phyloP scores from a whole-genome alignment of 495 filamentous ascomycete genomes.

The Talaromyces adpressus region DNA sequence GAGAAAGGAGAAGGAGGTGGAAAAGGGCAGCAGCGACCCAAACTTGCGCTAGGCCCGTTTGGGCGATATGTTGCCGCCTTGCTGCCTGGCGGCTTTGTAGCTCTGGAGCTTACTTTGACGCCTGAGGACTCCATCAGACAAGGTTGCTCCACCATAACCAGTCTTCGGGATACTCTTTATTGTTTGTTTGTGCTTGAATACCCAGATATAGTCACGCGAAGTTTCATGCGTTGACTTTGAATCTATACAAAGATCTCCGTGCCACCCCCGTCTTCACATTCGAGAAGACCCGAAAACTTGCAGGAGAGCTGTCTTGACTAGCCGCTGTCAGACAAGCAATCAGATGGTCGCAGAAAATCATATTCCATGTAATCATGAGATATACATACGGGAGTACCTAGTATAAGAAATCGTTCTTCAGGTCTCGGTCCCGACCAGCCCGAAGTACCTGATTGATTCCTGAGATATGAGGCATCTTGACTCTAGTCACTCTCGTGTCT shows the following conservation, averaged over 20 bases:
- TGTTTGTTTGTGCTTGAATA: too few relatives aligned
- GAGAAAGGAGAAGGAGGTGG: constrained; percentile 24
- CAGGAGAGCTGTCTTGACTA: too few relatives aligned
- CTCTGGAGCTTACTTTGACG: background rate
- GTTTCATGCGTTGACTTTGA: too few relatives aligned
- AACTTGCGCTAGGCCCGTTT: background rate
- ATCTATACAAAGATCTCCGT: background rate
- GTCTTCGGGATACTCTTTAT: background rate
- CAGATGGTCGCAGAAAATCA: background rate
- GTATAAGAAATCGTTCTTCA: background rate
- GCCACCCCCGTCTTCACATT: background rate
- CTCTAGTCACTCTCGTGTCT: background rate
- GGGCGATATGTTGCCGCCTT: background rate
- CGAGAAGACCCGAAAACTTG: too few relatives aligned
- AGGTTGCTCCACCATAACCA: background rate
- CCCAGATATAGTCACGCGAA: too few relatives aligned
- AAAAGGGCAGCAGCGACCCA: constrained; percentile 15
- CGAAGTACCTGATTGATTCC: background rate
- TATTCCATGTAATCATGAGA: background rate
- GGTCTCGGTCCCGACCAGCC: background rate
- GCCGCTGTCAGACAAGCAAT: background rate
- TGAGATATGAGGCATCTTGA: background rate
- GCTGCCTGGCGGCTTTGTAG: background rate
- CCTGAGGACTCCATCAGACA: background rate
- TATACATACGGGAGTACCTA: too few relatives aligned